Evolutionary conservation across 2,329 filamentous ascomycete genomes (phyloP).

Genomic region (Pestalotiopsis sp.): DNA sequence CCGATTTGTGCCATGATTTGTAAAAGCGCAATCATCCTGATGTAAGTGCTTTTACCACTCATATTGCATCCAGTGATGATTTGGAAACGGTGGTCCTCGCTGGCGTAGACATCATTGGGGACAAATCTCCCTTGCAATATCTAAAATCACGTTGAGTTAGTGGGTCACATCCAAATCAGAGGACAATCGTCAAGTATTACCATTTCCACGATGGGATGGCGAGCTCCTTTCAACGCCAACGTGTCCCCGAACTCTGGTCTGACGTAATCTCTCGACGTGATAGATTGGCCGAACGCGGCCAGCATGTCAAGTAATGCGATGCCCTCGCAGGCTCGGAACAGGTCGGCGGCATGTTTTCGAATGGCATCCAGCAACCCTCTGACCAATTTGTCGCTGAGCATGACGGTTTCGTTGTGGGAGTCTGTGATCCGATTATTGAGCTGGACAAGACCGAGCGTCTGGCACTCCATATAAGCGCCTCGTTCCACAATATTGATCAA

Average conservation of each 20-base stretch:
- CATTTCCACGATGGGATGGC: constrained; percentile 80
- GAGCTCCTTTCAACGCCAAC: constrained; percentile 72
- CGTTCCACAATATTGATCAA: constrained; percentile 79
- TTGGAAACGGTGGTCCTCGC: constrained; percentile 80
- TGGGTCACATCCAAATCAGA: background rate
- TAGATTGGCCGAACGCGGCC: constrained; percentile 73
- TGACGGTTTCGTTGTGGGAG: constrained; percentile 80
- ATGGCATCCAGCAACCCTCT: constrained; percentile 73
- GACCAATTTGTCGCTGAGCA: constrained; percentile 79
- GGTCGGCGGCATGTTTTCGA: constrained; percentile 67
- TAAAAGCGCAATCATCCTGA: constrained; percentile 80
- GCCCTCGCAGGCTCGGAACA: constrained; percentile 86
- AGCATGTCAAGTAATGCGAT: constrained; percentile 89
- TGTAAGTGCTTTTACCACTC: constrained; percentile 97
- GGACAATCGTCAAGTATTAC: constrained; percentile 29
- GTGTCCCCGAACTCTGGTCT: constrained; percentile 70
- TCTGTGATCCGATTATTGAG: constrained; percentile 77
- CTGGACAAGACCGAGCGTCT: constrained; percentile 83
- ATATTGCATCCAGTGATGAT: constrained; percentile 97
- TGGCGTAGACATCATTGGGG: constrained; percentile 89
- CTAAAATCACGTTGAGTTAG: constrained; percentile 29
- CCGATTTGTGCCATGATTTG: constrained; percentile 94
- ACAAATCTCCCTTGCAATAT: constrained; percentile 71
- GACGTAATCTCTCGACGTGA: constrained; percentile 62
- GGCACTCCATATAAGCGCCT: constrained; percentile 81